phyloP scores from a whole-genome alignment of 164 flowering plant genomes.

The Chimonanthus praecox region DNA sequence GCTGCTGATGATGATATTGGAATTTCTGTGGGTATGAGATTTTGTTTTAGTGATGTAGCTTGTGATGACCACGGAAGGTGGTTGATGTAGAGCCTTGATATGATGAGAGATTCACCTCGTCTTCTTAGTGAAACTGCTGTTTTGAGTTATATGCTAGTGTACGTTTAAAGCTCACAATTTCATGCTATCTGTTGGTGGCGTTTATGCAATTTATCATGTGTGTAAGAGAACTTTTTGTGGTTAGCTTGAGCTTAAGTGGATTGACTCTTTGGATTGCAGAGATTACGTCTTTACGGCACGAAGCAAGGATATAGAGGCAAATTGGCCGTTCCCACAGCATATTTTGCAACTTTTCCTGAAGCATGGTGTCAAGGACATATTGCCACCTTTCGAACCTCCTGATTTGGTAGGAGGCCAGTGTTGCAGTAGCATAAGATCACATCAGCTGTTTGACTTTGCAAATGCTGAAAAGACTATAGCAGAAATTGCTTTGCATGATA shows the following conservation, averaged over 20 bases:
- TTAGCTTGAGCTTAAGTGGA: background rate
- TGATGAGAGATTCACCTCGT: background rate
- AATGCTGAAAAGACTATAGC: background rate
- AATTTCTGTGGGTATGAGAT: no score
- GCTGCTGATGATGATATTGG: no score
- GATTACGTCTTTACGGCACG: slow-evolving; percentile 62
- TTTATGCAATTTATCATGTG: background rate
- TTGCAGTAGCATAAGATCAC: background rate
- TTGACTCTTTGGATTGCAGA: slow-evolving; percentile 38
- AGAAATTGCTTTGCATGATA: background rate
- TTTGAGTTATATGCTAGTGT: background rate
- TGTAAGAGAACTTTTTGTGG: background rate
- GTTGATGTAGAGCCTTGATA: background rate
- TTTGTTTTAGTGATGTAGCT: no score
- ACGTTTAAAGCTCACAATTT: background rate
- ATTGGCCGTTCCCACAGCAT: slow-evolving; percentile 78
- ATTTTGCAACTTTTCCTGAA: slow-evolving; percentile 69
- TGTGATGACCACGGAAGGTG: background rate
- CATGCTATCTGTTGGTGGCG: background rate
- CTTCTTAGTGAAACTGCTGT: background rate
- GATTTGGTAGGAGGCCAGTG: slow-evolving; percentile 29
- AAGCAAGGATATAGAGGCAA: slow-evolving; percentile 56
- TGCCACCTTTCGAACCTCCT: slow-evolving; percentile 79
- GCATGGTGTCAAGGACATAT: slow-evolving; percentile 65
- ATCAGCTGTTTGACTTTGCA: background rate